These are phyloP conservation scores for Casuarina equisetifolia DNA, from an alignment of 306 rosid genomes.

Conservation along the genomic window DNA sequence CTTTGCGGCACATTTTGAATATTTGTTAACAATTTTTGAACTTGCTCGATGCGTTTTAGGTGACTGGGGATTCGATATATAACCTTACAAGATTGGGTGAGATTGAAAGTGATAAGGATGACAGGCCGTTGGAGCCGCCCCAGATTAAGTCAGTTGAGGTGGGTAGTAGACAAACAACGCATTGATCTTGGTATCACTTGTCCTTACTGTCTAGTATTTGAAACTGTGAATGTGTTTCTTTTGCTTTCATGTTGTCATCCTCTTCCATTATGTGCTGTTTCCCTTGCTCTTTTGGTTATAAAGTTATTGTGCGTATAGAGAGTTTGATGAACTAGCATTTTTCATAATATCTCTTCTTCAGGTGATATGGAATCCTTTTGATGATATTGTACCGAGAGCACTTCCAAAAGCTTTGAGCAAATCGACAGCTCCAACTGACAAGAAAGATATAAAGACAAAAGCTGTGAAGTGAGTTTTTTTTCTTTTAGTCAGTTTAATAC, in stretches of 20 bases:
- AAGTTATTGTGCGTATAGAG: conserved; percentile 13
- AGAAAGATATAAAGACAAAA: conserved; percentile 65
- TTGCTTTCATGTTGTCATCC: neutral
- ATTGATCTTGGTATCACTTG: neutral
- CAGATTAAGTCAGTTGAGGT: conserved; percentile 92
- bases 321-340: conserved; percentile 23
- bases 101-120: conserved; percentile 76
- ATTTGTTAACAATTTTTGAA: conserved; percentile 17
- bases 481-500: neutral
- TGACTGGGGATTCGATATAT: conserved; percentile 90
- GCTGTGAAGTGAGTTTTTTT: conserved; percentile 68
- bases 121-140: conserved; percentile 77
- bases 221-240: neutral
- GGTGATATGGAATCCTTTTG: conserved; percentile 96
- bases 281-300: conserved; percentile 5
- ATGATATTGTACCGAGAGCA: conserved; percentile 78
- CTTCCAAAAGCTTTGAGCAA: conserved; percentile 36
- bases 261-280: neutral
- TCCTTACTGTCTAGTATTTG: neutral
- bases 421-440: conserved; percentile 46
- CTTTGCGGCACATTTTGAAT: neutral
- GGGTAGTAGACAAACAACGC: conserved; percentile 24
- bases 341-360: conserved; percentile 30
- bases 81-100: conserved; percentile 83
- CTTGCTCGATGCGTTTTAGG: conserved; percentile 50